phyloP scores from a whole-genome alignment of 108 stramenopile genomes.

The Phaeodactylum tricornutum region DNA sequence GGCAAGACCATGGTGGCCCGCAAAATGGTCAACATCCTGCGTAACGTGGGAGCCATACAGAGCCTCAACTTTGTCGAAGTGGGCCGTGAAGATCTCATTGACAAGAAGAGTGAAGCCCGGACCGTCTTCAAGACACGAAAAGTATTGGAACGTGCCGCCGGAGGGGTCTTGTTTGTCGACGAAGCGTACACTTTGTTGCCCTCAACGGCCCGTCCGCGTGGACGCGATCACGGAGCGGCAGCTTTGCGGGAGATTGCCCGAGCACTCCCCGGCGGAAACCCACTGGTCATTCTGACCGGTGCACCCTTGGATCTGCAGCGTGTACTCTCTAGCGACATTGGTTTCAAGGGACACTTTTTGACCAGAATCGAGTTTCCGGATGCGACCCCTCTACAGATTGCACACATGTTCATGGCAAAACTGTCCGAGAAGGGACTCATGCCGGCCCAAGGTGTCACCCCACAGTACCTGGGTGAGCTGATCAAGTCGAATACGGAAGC shows the following conservation, averaged over 20 bases:
- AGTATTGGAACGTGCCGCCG: slow-evolving; percentile 55
- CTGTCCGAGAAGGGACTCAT: slow-evolving; percentile 57
- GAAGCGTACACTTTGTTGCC: slow-evolving; percentile 78
- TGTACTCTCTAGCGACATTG: slow-evolving; percentile 66
- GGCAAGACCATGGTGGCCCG: slow-evolving; percentile 82
- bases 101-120: slow-evolving; percentile 64
- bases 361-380: slow-evolving; percentile 72
- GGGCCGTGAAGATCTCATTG: slow-evolving; percentile 65
- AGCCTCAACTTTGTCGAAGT: slow-evolving; percentile 39
- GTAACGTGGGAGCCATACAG: slow-evolving; percentile 66
- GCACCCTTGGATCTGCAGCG: slow-evolving; percentile 62
- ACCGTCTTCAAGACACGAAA: slow-evolving; percentile 61
- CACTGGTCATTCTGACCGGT: slow-evolving; percentile 69
- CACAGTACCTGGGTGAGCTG: slow-evolving; percentile 62
- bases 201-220: slow-evolving; percentile 62
- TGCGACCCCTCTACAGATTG: slow-evolving; percentile 57
- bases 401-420: slow-evolving; percentile 72
- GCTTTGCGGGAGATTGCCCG: slow-evolving; percentile 67
- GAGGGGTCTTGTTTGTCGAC: slow-evolving; percentile 73
- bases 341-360: slow-evolving; percentile 71
- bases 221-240: slow-evolving; percentile 74
- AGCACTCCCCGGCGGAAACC: slow-evolving; percentile 46
- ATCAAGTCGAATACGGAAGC: slow-evolving; percentile 62
- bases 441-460: slow-evolving; percentile 58
- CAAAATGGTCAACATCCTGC: slow-evolving; percentile 53